Evolutionary conservation across 768 basidiomycete genomes (phyloP), one percentile per base, ranked within the genome.

Genomic region (Infundibulicybe gibba): DNA sequence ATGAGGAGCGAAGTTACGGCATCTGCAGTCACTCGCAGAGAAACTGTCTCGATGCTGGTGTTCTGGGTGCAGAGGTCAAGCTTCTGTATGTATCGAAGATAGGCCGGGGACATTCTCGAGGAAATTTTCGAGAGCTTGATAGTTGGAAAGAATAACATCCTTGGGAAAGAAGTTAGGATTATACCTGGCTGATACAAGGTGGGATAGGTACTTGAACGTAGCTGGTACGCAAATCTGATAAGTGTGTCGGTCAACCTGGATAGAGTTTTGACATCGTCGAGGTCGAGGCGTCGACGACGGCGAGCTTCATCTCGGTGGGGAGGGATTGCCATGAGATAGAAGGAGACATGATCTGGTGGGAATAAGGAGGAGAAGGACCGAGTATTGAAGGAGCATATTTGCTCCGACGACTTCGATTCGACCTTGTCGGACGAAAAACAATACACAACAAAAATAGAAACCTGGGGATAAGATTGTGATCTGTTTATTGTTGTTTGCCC

Each of bases 261-360:
- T 50, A 87, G 69, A 0, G 73, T 58, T 17, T 69, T 63, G 31
- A 78, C 61, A 48, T 79, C 77, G 50, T 57, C 47, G 16, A 59
- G 53, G 40, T 70, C 71, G 51, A 87, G 74, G 63, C 59, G 38
- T 70, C 75, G 40, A 83, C 63, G 60, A 89, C 55, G 20, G 75
- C 66, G 54, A 83, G 71, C 64, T 79, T 80, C 61, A 89, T 79
- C 53, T 89, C 87, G 0, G 69, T 67, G 39, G 87, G 87, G 52
- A 89, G 81, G 17, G 61, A 42, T 50, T 70, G 56, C 86, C 86
- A 87, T 54, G 66, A 42, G 49, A 13, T 44, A 43, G 43, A 46
- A 50, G 40, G 45, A 54, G 50, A 45, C 53, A 38, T 40, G 41
- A 30, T 32, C 30, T 31, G 5, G 40, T 32, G 47, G 47, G 38